Evolutionary conservation across 1,284 basidiomycete species (phyloP).

Genomic region (Boletus mariae): DNA sequence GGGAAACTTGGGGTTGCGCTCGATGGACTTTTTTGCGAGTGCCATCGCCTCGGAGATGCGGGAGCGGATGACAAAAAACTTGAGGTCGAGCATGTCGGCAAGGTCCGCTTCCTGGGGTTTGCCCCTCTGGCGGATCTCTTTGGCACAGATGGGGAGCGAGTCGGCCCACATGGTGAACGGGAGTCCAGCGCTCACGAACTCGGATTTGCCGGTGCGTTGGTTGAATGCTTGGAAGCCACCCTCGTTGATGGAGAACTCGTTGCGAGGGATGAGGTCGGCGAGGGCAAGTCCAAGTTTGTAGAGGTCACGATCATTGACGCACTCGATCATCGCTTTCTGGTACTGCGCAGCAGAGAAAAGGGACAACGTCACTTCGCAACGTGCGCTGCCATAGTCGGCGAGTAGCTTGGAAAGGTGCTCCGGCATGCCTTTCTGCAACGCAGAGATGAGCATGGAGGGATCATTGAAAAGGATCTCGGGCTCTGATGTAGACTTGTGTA

Average conservation of each 20-base stretch:
- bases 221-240: slow-evolving; percentile 47
- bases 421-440: slow-evolving; percentile 41
- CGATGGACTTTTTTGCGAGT: neutral
- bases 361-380: slow-evolving; percentile 45
- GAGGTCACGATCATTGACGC: slow-evolving; percentile 44
- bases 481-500: slow-evolving; percentile 42
- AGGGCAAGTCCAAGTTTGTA: slow-evolving; percentile 47
- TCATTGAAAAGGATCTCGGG: slow-evolving; percentile 32
- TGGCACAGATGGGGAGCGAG: slow-evolving; percentile 49
- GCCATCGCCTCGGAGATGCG: slow-evolving; percentile 41
- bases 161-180: slow-evolving; percentile 56
- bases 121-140: slow-evolving; percentile 43
- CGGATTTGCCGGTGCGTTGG: slow-evolving; percentile 38
- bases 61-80: slow-evolving; percentile 45
- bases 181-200: slow-evolving; percentile 43
- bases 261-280: slow-evolving; percentile 45
- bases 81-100: slow-evolving; percentile 59
- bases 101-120: slow-evolving; percentile 37
- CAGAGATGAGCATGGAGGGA: slow-evolving; percentile 2
- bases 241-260: slow-evolving; percentile 54
- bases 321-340: slow-evolving; percentile 49
- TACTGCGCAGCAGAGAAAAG: slow-evolving; percentile 42
- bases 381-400: slow-evolving; percentile 42
- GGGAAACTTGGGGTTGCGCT: slow-evolving; percentile 47
- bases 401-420: slow-evolving; percentile 42